Evolutionary conservation across 1,284 basidiomycete genomes (phyloP), one percentile per base, ranked within the genome.

Genomic region (Moniliella sp.): DNA sequence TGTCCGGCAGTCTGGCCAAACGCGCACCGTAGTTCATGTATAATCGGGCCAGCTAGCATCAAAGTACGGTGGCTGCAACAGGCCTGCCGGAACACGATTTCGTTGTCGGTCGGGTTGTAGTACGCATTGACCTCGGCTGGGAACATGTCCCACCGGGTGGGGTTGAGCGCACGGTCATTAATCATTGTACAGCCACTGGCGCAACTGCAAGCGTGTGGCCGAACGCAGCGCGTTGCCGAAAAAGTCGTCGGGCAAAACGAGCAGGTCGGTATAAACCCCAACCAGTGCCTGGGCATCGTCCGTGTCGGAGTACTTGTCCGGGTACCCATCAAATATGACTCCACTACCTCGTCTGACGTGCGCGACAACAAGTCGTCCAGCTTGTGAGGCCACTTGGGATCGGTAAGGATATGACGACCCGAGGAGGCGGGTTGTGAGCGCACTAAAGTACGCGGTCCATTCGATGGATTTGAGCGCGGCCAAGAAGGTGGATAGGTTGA

Each of bases 21-120:
- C n/a, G n/a, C 1, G 51, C 52, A 21, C 84, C 88, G 47, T 86
- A 93, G 31, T 76, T 72, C 37, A 94, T 66, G 61, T n/a, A n/a
- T 91, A 88, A 32, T 70, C 68, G 8, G 81, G 82, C 81, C 82
- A 91, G 37, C 73, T 66, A 34, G 72, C 66, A 9, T 72, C 72
- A 68, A 91, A 94, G 71, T 88, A 94, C 0, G 84, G 84, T 2
- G 79, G 75, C 49, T 78, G 81, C 26, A 94, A 64, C 52, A 94
- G 86, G 25, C 88, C 88, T 10, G 88, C 88, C 3, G 88, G 67
- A 97, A 93, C 11, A 86, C 81, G 37, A 93, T 88, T 75, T 88
- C 64, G 34, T 49, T 57, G 23, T 37, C 40, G 18, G 46, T 42
- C 18, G 52, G 48, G 47, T 36, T 45, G 46, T 55, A 57, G 32